Evolutionary conservation across 805 yeast species (phyloP), one percentile per base, ranked within the genome.

Genomic region (Lipomyces yamadae): DNA sequence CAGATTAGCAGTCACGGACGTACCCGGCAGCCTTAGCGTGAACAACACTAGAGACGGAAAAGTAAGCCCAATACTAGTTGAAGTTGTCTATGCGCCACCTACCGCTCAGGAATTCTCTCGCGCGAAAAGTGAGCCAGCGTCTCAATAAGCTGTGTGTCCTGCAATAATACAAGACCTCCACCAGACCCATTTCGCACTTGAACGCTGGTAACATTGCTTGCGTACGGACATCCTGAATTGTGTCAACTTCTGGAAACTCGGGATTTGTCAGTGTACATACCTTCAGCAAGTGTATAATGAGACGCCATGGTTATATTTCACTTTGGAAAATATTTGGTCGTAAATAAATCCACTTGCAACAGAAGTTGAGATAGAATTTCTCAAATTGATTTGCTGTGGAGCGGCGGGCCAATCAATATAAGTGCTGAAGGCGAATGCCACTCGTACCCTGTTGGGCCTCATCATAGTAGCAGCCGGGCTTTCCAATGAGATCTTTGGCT

Each of bases 71-170:
- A 2, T 13, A 13, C 4, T 15, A 11, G 7, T 1, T 4, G 42
- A 37, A 2, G 42, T 2, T 37, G 42, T 37, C 42, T 37, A 37
- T 37, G 8, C 8, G 13, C 2, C 42, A 6, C 42, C n/a, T 11
- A 32, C 24, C 97, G 84, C 81, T 92, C 97, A 11, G 97, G 97
- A 71, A 91, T 89, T 79, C 97, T 83, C 79, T 91, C 97, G 72
- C 96, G 84, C 80, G 90, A 96, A 74, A 91, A 91, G 78, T 91
- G 97, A 30, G 97, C 93, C 65, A 91, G 78, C 1, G 91, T 84
- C 74, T 91, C 97, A 73, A 91, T 83, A 78, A 91, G 80, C 76
- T 87, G 87, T 79, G 89, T 88, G 77, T 91, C 97, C 77, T 91
- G 96, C 74, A 91, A 79, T 68, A 91, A 80, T 72, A 91, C 79